phyloP scores from a whole-genome alignment of 208 protist species.

The Wallacemonas sp. region DNA sequence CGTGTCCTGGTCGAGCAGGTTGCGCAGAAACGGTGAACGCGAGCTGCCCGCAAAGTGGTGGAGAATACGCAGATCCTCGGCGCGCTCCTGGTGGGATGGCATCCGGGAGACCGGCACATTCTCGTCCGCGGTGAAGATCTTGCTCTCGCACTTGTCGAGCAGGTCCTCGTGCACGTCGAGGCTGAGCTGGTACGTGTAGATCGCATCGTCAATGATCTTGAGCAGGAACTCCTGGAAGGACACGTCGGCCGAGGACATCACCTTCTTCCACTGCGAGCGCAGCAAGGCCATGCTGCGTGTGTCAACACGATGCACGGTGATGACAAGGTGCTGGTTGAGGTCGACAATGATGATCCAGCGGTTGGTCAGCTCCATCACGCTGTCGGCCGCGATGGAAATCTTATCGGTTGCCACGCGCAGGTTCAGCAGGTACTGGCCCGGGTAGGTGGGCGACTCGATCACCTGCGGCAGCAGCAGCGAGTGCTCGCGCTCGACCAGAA shows the following conservation, averaged over 20 bases:
- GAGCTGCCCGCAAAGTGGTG: slow-evolving; percentile 78
- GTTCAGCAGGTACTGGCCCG: slow-evolving; percentile 80
- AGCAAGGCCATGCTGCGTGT: slow-evolving; percentile 69
- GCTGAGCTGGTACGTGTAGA: slow-evolving; percentile 75
- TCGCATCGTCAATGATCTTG: slow-evolving; percentile 80
- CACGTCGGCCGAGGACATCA: slow-evolving; percentile 66
- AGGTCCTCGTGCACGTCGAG: slow-evolving; percentile 77
- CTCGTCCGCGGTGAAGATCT: slow-evolving; percentile 52
- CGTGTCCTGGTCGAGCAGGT: slow-evolving; percentile 64
- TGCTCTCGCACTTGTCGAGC: slow-evolving; percentile 79
- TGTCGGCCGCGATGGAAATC: slow-evolving; percentile 76
- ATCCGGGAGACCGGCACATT: neutral
- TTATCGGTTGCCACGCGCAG: slow-evolving; percentile 78
- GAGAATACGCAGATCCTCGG: slow-evolving; percentile 64
- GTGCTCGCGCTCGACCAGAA: slow-evolving; percentile 82
- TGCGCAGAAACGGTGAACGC: slow-evolving; percentile 66
- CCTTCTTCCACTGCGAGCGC: slow-evolving; percentile 59
- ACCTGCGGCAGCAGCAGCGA: slow-evolving; percentile 77
- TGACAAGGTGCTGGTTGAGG: slow-evolving; percentile 70
- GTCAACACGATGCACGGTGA: slow-evolving; percentile 85
- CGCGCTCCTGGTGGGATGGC: slow-evolving; percentile 9
- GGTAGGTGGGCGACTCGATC: slow-evolving; percentile 63
- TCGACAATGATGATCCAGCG: slow-evolving; percentile 87
- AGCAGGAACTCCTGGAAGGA: slow-evolving; percentile 88
- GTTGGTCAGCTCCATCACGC: slow-evolving; percentile 81